Base-by-base conservation (phyloP, 768 basidiomycete genomes). In the Russula ochroleuca region DNA sequence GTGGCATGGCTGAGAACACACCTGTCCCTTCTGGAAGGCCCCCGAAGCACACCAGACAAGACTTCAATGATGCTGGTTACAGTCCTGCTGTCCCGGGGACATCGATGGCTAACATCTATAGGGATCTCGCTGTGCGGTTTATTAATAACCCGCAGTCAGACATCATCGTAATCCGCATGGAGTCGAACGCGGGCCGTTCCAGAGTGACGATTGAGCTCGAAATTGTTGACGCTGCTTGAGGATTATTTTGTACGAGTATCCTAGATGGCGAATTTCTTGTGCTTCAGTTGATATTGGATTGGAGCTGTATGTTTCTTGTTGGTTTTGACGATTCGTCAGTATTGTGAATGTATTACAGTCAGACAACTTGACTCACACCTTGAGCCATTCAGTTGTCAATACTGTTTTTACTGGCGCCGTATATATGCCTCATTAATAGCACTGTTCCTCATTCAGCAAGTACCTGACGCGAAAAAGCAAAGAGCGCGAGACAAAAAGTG, bases 181-280 rank as follows among this genome's bases (percentile, higher is more conserved):
- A 41, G 51, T 60, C 59, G 13, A 14, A 28, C 31, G 19, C 40
- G 7, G 59, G 59, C 33, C 59, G 59, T 43, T 28, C 50, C 5
- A 60, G 13, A 14, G 59, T 60, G 25, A 51, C 40, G 13, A 60
- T 60, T 21, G 59, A 60, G 28, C 38, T 60, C n/a, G 49, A 51
- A 3, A 17, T 52, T 21, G 14, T 21, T 33, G 59, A 43, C 17
- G 6, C 0, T 37, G 50, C 4, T 31, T 23, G 38, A 31, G 52
- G 28, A 28, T n/a, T n/a, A n/a, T n/a, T n/a, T n/a, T n/a, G n/a
- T n/a, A n/a, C n/a, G n/a, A n/a, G n/a, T n/a, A n/a, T n/a, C n/a
- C n/a, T n/a, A n/a, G n/a, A n/a, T n/a, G n/a, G n/a, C n/a, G n/a
- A n/a, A n/a, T n/a, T n/a, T n/a, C n/a, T n/a, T n/a, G n/a, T n/a